Evolutionary conservation across 1,139 yeast genomes (phyloP).

Genomic region (Saccharomyces hybrid): DNA sequence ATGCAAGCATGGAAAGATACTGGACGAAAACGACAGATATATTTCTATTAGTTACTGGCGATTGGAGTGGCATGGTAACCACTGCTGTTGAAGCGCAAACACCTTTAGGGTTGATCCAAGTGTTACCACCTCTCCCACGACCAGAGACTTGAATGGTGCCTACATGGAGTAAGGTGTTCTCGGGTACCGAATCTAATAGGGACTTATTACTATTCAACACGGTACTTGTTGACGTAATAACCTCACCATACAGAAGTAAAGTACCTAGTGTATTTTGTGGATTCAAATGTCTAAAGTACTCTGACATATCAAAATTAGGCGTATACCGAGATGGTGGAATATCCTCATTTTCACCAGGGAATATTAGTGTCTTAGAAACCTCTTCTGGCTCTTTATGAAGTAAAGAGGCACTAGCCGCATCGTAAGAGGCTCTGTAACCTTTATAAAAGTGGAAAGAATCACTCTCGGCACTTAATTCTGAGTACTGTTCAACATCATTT

Average conservation of each 20-base stretch:
- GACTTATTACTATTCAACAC: constrained; percentile 65
- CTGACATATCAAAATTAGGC: constrained; percentile 61
- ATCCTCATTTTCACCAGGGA: constrained; percentile 31
- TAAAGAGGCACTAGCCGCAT: constrained; percentile 29
- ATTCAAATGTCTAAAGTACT: constrained; percentile 46
- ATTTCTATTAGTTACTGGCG: constrained; percentile 32
- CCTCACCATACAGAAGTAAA: constrained; percentile 70
- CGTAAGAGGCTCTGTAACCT: constrained; percentile 23
- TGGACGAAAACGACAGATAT: constrained; percentile 70
- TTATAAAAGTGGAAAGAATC: constrained; percentile 33
- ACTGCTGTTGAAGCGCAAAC: constrained; percentile 77
- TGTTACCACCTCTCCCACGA: constrained; percentile 89
- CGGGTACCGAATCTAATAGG: constrained; percentile 38
- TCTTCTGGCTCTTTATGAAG: constrained; percentile 44
- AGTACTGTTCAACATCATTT: constrained; percentile 7
- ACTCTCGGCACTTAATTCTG: constrained; percentile 15
- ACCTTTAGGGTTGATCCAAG: constrained; percentile 93
- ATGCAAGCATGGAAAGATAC: constrained; percentile 75
- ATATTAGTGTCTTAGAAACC: constrained; percentile 45
- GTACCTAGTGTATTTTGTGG: constrained; percentile 49
- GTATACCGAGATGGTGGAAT: constrained; percentile 48
- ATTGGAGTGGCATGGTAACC: constrained; percentile 47
- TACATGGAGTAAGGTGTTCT: constrained; percentile 32
- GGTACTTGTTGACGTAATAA: constrained; percentile 79
- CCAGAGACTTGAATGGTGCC: constrained; percentile 87